Base-by-base conservation (phyloP, 2,329 filamentous ascomycete species). In the Fusarium xyrophilum region DNA sequence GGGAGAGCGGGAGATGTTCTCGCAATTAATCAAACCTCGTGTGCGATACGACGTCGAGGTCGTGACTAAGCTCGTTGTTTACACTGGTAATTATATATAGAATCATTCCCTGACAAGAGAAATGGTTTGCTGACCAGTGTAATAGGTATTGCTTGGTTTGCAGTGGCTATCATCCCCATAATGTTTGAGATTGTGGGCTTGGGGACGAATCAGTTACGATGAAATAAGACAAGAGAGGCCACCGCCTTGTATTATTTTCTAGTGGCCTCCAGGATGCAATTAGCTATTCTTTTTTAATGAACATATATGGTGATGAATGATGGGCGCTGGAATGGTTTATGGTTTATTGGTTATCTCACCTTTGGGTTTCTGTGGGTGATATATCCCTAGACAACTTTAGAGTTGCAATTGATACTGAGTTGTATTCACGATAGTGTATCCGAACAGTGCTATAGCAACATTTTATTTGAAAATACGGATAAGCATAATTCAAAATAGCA, bases 31-130 rank as follows among this genome's bases (percentile, higher is more conserved):
- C 67, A 93, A 91, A 80, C 93, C 96, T 50, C 88, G 96, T 70
- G 94, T 97, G 63, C 86, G 94, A 72, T 99, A 98, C 76, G 96
- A 99, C 79, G 95, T 98, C n/a, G 96, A 99, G 79, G 95, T 99
- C 39, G 91, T 99, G 38, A 98, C 96, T 8, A 98, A 97, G 81
- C 80, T 99, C 64, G 91, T 99, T 73, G 93, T 99, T 27, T 99
- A 99, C 81, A 87, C 91, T 62, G 96, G 95, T 93, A 81, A 79
- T 48, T 38, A 11, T 6, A 11, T 6, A 3, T 11, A 6, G 7
- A 43, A 14, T 56, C 54, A 47, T 21, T 3, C 4, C 42, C 12
- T 9, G 35, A 12, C 8, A 8, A 30, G 27, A n/a, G 33, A 21
- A 15, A 21, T 13, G 9, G 5, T 4, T 50, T 50, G n/a, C 68